phyloP scores from a whole-genome alignment of 116 monocot species.

The Zostera marina region DNA sequence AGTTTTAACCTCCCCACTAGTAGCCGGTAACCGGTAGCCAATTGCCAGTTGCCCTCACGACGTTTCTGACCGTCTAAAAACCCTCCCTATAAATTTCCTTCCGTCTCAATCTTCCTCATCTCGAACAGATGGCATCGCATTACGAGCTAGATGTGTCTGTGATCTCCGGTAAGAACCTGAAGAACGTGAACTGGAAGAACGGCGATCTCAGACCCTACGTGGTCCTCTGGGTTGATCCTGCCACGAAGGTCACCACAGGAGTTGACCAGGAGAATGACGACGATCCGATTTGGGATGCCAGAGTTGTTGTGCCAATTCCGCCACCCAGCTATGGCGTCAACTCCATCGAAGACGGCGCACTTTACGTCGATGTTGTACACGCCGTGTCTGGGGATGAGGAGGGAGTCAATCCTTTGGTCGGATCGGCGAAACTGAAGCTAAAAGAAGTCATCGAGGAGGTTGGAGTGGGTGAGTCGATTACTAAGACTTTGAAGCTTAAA shows the following conservation, averaged over 20 bases:
- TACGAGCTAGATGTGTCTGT: constrained; percentile 75
- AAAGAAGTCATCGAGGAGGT: constrained; percentile 51
- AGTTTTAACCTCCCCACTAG: too few relatives aligned
- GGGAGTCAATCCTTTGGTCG: constrained; percentile 72
- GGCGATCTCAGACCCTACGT: constrained; percentile 67
- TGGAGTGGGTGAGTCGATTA: constrained; percentile 37
- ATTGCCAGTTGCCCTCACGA: too few relatives aligned
- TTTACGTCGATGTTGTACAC: constrained; percentile 74
- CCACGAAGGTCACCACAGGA: constrained; percentile 54
- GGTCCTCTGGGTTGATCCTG: constrained; percentile 52
- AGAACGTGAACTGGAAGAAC: constrained; percentile 87
- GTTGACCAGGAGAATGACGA: constrained; percentile 38
- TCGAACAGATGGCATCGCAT: background rate
- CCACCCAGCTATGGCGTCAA: constrained; percentile 1
- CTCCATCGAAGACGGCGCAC: constrained; percentile 30
- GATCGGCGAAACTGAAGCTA: constrained; percentile 58
- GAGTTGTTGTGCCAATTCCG: constrained; percentile 41
- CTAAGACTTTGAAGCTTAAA: constrained; percentile 44
- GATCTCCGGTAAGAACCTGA: constrained; percentile 41
- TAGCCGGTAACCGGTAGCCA: too few relatives aligned
- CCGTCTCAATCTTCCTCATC: too few relatives aligned
- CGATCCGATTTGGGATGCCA: constrained; percentile 64
- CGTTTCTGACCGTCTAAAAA: too few relatives aligned
- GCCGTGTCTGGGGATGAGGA: constrained; percentile 23
- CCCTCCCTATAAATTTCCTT: too few relatives aligned